Base-by-base conservation (phyloP, 2,329 filamentous ascomycete species). In the Cladosporium sp. region DNA sequence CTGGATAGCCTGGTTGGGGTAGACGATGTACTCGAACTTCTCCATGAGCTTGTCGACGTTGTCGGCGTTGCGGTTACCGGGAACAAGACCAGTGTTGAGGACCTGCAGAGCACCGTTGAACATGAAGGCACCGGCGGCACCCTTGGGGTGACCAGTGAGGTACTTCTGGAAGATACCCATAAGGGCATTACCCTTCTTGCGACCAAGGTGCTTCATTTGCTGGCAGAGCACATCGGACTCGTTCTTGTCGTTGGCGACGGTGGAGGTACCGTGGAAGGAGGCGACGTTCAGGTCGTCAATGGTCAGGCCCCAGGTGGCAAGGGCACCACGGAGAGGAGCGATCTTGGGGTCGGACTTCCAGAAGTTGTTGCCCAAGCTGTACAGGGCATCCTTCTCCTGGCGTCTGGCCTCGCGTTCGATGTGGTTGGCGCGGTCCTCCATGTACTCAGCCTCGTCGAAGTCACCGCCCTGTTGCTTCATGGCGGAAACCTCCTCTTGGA, bases 161-260 rank as follows among this genome's bases (percentile, higher is more conserved):
- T 96, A 98, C 82, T 99, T 99, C 83, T 99, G 95, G 91, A 98
- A 99, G 78, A 99, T 93, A 84, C 93, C 95, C 71, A 98, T 82
- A 15, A 99, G 85, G 36, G 95, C 93, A 76, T 99, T 99, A 75
- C 96, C 95, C 88, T 97, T 97, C 81, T 90, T 90, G 74, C 95
- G 92, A 71, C 95, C 95, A 63, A 99, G 89, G 78, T 99, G 96
- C 73, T 90, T 89, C 80, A 99, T 88, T 82, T 99, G 96, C 79
- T 97, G 89, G 85, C 94, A 97, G 74, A 99, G 91, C 76, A 97
- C 95, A 64, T 93, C 93, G 21, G 95, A 98, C 80, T 99, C 95
- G 81, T 99, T 99, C 89, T 98, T 98, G 85, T 99, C 95, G 80
- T 99, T 99, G 73, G 95, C 95, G 77, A 96, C 93, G 71, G 95